Evolutionary conservation across 1,139 yeast species (phyloP), one percentile per base, ranked within the genome.

Genomic region (Sugiyamaella grinbergsii): DNA sequence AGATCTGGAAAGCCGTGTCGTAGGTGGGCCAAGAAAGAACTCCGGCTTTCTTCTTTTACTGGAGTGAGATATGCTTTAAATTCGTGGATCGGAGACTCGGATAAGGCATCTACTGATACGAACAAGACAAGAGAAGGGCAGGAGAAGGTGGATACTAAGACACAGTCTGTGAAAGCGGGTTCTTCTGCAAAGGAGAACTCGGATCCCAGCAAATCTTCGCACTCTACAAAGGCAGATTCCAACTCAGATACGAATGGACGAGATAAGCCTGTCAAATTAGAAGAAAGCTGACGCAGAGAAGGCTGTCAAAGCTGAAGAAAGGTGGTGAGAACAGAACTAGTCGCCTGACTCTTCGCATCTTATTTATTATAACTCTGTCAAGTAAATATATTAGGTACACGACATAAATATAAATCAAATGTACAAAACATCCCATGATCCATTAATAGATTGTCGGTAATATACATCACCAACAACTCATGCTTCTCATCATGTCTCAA

Each of bases 11-110:
- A 69, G 49, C 78, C 80, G 19, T 72, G 74, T 33, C 72, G 77
- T 50, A 73, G 70, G 58, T 82, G 87, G 86, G 64, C 60, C 6
- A 79, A 79, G 59, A 69, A 71, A 49, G 75, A 78, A 1, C 59
- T 73, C 10, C 61, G 69, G 44, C 73, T 82, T 57, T 79, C 78
- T 63, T 76, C 82, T n/a, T 81, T 82, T 59, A 80, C 83, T 10
- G 85, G 87, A 10, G 78, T 76, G 60, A 73, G 73, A 55, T 76
- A 78, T 48, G 66, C 70, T n/a, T 70, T 80, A 54, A 63, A 65
- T 5, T 63, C 72, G 4, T 82, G 79, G 78, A 62, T 63, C 4
- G 74, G 75, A 16, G 61, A 53, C 13, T 48, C 52, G 1, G 49
- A 42, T 34, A 49, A 36, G 41, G 31, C 42, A n/a, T n/a, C n/a